phyloP scores from a whole-genome alignment of 805 yeast genomes.

The Zygosaccharomyces lentus region DNA sequence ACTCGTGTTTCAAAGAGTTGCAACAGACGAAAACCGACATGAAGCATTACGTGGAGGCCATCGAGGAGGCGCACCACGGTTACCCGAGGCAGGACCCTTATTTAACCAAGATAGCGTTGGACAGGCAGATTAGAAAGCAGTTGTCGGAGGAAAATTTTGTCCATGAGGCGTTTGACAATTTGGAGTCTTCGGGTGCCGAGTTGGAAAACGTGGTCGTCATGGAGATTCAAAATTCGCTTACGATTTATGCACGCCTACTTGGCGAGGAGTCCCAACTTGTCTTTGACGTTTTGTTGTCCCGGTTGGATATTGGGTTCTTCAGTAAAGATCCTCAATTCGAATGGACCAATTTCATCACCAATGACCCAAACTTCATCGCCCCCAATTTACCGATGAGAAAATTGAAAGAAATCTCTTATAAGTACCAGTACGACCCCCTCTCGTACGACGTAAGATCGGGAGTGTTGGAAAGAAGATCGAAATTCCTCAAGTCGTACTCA shows the following conservation, averaged over 20 bases:
- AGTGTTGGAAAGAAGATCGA: conserved; percentile 81
- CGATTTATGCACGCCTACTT: conserved; percentile 63
- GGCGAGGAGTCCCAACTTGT: conserved; percentile 73
- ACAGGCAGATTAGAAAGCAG: conserved; percentile 72
- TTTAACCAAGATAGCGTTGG: conserved; percentile 64
- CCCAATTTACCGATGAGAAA: conserved; percentile 58
- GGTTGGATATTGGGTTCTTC: conserved; percentile 63
- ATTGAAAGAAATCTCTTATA: conserved; percentile 57
- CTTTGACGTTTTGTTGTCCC: conserved; percentile 60
- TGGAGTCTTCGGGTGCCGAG: conserved; percentile 83
- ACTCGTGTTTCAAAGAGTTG: conserved; percentile 65
- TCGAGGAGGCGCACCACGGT: conserved; percentile 54
- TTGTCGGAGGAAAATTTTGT: conserved; percentile 78
- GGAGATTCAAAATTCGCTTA: conserved; percentile 80
- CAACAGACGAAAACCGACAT: conserved; percentile 58
- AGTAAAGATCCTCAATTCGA: conserved; percentile 76
- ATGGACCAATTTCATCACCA: conserved; percentile 79
- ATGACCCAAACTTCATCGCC: conserved; percentile 68
- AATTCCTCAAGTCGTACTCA: conserved; percentile 85
- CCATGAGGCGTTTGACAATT: conserved; percentile 82
- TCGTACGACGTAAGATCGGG: conserved; percentile 72
- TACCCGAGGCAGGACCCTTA: conserved; percentile 71
- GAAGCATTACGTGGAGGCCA: conserved; percentile 51
- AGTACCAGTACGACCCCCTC: conserved; percentile 64
- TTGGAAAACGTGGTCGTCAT: conserved; percentile 81